These are phyloP conservation scores for Cladosporium velox DNA, from an alignment of 2,329 filamentous ascomycete species.

Conservation along the genomic window DNA sequence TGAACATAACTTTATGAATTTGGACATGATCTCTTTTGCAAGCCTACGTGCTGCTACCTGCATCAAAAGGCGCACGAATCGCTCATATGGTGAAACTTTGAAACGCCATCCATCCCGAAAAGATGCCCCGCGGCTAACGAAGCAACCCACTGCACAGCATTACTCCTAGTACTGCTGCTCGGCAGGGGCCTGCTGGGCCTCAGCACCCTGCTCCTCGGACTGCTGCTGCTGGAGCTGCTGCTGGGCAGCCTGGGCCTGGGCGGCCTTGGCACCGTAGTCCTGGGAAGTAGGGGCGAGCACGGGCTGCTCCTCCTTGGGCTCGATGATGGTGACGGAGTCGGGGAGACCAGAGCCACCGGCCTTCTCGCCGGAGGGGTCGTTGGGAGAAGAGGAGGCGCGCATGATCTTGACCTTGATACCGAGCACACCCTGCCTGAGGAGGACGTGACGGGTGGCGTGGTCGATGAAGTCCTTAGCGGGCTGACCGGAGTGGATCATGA, in stretches of 20 bases:
- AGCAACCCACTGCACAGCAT: conserved; percentile 15
- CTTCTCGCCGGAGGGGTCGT: conserved; percentile 96
- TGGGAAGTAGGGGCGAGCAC: conserved; percentile 94
- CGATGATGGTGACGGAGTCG: conserved; percentile 98
- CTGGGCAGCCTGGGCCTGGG: conserved; percentile 63
- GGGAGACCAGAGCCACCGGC: conserved; percentile 96
- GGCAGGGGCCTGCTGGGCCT: conserved; percentile 19
- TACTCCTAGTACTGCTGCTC: conserved; percentile 21
- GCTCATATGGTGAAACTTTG: conserved; percentile 22
- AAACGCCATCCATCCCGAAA: conserved; percentile 21
- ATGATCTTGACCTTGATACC: conserved; percentile 99
- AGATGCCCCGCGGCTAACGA: conserved; percentile 19
- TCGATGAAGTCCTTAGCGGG: conserved; percentile 99
- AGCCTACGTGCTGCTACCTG: conserved; percentile 22
- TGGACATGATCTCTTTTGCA: conserved; percentile 22
- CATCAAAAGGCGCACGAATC: conserved; percentile 22
- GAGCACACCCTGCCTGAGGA: conserved; percentile 98
- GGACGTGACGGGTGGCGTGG: conserved; percentile 96
- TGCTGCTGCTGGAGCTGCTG: conserved; percentile 54
- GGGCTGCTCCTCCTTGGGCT: conserved; percentile 98
- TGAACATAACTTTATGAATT: conserved; percentile 6
- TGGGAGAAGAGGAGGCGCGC: conserved; percentile 70
- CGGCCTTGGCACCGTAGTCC: conserved; percentile 96
- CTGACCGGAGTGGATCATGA: conserved; percentile 99
- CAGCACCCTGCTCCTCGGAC: conserved; percentile 27